Percentiles rank a stretch among this genome's conserved stretches.
These are phyloP conservation scores for Amanita muscaria DNA, from an alignment of 768 basidiomycete species.

Conservation along the genomic window DNA sequence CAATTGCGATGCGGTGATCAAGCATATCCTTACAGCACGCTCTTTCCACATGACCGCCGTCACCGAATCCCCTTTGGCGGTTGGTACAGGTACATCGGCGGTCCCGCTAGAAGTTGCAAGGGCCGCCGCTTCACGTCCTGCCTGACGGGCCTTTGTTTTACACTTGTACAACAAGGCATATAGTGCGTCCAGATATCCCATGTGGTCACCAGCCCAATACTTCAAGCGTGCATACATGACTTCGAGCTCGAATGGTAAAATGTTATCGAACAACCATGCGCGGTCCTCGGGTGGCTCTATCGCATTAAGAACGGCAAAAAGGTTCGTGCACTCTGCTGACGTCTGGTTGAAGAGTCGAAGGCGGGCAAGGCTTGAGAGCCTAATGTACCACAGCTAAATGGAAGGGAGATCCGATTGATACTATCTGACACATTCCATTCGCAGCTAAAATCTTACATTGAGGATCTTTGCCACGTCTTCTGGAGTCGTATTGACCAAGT, in stretches of 20 bases:
- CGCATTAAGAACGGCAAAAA: conserved; percentile 60
- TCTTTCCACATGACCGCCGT: conserved; percentile 73
- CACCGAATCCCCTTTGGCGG: conserved; percentile 13
- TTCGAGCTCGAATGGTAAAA: conserved; percentile 54
- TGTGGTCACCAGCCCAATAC: conserved; percentile 77
- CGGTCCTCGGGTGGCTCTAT: conserved; percentile 46
- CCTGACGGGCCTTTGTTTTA: conserved; percentile 38
- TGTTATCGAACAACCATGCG: conserved; percentile 47
- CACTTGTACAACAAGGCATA: conserved; percentile 54
- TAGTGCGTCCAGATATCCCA: conserved; percentile 74
- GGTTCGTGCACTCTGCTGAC: conserved; percentile 75
- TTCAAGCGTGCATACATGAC: conserved; percentile 67
- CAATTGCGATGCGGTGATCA: conserved; percentile 76
- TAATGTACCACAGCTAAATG: conserved; percentile 72
- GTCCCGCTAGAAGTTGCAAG: not conserved
- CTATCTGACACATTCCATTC: not conserved
- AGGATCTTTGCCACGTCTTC: conserved; percentile 58
- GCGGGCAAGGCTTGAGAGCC: conserved; percentile 68
- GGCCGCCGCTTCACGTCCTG: conserved; percentile 10
- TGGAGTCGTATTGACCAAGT: conserved; percentile 61
- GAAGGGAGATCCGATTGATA: not conserved
- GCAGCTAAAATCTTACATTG: conserved; percentile 41
- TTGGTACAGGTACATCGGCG: not conserved
- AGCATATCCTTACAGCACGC: conserved; percentile 60
- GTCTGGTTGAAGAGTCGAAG: conserved; percentile 82